Evolutionary conservation across 768 basidiomycete genomes (phyloP).

Genomic region (Amanita thiersii): DNA sequence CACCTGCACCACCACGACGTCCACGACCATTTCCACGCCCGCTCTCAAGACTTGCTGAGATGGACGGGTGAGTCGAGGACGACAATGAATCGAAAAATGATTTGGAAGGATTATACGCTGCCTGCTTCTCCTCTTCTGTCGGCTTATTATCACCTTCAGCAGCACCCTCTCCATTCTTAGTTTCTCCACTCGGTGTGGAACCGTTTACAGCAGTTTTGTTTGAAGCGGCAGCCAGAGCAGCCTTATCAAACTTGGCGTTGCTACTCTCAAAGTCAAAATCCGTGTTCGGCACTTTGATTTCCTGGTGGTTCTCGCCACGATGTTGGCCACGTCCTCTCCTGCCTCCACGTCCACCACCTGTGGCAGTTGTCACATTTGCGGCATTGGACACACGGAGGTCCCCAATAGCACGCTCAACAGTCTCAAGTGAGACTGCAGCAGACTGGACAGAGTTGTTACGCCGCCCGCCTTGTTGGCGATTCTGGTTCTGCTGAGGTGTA

Average conservation of each 20-base stretch:
- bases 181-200: conserved; percentile 13
- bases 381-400: conserved; percentile 37
- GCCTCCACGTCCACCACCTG: conserved; percentile 21
- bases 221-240: conserved; percentile 30
- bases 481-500: conserved; percentile 15
- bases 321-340: background rate
- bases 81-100: conserved; percentile 78
- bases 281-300: conserved; percentile 61
- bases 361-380: conserved; percentile 7
- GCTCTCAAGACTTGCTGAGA: conserved; percentile 35
- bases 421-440: conserved; percentile 69
- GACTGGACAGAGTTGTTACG: conserved; percentile 51
- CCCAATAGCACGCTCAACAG: conserved; percentile 46
- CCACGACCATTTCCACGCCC: conserved; percentile 25
- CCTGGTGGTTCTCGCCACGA: conserved; percentile 15
- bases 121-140: conserved; percentile 23
- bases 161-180: conserved; percentile 17
- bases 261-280: conserved; percentile 79
- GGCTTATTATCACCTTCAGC: conserved; percentile 20
- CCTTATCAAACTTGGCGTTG: conserved; percentile 79
- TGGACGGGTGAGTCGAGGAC: conserved; percentile 22
- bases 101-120: conserved; percentile 66
- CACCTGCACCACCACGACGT: conserved; percentile 37
- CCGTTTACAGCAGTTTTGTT: conserved; percentile 11
- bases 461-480: conserved; percentile 16